Evolutionary conservation across 2,329 filamentous ascomycete species (phyloP).

Genomic region (Allantophomopsis lycopodina): DNA sequence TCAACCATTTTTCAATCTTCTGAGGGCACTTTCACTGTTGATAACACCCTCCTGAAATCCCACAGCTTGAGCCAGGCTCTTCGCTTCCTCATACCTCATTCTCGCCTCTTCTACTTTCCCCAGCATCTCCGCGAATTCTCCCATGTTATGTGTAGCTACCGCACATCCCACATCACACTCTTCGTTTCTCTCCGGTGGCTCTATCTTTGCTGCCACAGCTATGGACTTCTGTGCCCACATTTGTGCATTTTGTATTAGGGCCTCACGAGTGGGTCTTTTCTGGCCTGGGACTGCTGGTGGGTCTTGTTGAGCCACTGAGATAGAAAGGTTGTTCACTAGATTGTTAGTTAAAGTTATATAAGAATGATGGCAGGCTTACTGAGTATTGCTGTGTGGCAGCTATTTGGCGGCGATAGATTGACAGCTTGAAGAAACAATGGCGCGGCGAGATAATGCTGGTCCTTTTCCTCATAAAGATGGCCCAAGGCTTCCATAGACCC

Average conservation of each 20-base stretch:
- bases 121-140: conserved; percentile 66
- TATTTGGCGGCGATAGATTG: conserved; percentile 44
- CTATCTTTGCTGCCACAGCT: conserved; percentile 48
- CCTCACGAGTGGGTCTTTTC: conserved; percentile 36
- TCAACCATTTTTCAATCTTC: conserved; percentile 7
- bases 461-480: conserved; percentile 59
- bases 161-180: conserved; percentile 80
- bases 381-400: conserved; percentile 69
- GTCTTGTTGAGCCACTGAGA: conserved; percentile 45
- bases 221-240: conserved; percentile 73
- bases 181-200: conserved; percentile 50
- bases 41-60: conserved; percentile 35
- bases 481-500: conserved; percentile 65
- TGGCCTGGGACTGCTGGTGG: conserved; percentile 19
- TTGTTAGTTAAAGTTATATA: conserved; percentile 3
- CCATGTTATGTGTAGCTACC: conserved; percentile 75
- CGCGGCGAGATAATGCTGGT: conserved; percentile 67
- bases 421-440: conserved; percentile 81
- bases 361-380: conserved; percentile 32
- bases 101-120: conserved; percentile 52
- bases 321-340: conserved; percentile 67
- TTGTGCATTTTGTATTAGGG: conserved; percentile 54
- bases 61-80: conserved; percentile 41
- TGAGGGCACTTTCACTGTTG: conserved; percentile 38
- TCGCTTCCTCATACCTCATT: conserved; percentile 55